phyloP scores from a whole-genome alignment of 805 yeast genomes.

The Schizosaccharomyces japonicus region DNA sequence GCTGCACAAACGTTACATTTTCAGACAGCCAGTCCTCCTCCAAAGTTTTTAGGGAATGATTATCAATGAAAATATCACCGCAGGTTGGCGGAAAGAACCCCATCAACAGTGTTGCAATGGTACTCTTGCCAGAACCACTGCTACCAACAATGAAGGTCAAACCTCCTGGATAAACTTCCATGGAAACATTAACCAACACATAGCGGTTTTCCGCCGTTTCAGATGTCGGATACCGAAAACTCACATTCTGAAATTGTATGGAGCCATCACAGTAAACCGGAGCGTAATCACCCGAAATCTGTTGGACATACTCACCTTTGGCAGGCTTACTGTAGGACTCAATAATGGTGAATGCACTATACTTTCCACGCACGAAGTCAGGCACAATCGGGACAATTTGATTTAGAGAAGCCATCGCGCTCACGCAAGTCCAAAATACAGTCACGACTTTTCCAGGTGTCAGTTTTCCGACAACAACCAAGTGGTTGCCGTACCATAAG shows the following conservation, averaged over 20 bases:
- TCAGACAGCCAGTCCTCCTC: slow-evolving; percentile 30
- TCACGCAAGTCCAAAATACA: slow-evolving; percentile 59
- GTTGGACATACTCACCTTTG: slow-evolving; percentile 17
- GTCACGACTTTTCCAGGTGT: slow-evolving; percentile 47
- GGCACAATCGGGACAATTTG: slow-evolving; percentile 33
- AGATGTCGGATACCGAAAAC: slow-evolving; percentile 24
- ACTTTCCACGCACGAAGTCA: slow-evolving; percentile 44
- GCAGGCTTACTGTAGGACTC: neutral
- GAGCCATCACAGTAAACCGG: no score
- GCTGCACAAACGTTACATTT: slow-evolving; percentile 54
- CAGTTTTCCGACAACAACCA: slow-evolving; percentile 30
- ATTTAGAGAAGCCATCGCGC: slow-evolving; percentile 39
- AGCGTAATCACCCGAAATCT: no score
- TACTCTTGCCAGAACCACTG: slow-evolving; percentile 88
- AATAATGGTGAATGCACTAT: no score
- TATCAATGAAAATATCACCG: slow-evolving; percentile 42
- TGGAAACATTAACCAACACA: slow-evolving; percentile 26
- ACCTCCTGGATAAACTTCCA: slow-evolving; percentile 23
- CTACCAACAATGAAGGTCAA: slow-evolving; percentile 53
- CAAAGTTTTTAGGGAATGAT: slow-evolving; percentile 22
- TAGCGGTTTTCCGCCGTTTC: slow-evolving; percentile 31
- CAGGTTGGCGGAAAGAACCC: slow-evolving; percentile 27
- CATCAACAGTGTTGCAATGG: slow-evolving; percentile 39
- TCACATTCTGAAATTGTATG: slow-evolving; percentile 28
- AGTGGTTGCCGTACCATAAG: slow-evolving; percentile 66